phyloP scores from a whole-genome alignment of 768 basidiomycete species.

The Punctularia strigosozonata region DNA sequence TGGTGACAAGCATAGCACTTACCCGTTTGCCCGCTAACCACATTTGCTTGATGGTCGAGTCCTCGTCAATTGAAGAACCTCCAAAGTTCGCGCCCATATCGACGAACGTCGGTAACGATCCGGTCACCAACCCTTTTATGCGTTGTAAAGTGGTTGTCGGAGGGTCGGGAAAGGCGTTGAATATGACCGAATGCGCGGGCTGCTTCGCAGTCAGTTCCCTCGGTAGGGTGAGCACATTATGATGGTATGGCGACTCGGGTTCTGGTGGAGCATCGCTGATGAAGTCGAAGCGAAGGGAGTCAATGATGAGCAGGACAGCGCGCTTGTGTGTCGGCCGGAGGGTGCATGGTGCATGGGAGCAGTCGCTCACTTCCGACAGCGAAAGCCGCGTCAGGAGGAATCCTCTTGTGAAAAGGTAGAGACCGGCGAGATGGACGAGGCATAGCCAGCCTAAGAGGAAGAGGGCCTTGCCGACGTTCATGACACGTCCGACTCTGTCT shows the following conservation, averaged over 20 bases:
- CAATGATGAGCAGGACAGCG: conserved; percentile 80
- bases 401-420: conserved; percentile 85
- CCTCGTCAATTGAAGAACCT: conserved; percentile 75
- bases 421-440: conserved; percentile 60
- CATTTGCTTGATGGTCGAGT: conserved; percentile 76
- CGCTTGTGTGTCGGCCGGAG: conserved; percentile 60
- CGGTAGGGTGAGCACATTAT: conserved; percentile 75
- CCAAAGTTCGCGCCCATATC: conserved; percentile 93
- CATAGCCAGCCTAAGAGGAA: conserved; percentile 44
- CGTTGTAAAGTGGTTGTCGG: conserved; percentile 93
- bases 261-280: conserved; percentile 57
- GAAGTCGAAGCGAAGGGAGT: conserved; percentile 91
- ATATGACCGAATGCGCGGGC: conserved; percentile 73
- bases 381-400: conserved; percentile 80
- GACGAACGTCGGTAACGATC: conserved; percentile 90
- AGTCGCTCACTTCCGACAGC: conserved; percentile 42
- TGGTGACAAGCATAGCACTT: conserved; percentile 9
- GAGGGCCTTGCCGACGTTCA: conserved; percentile 15
- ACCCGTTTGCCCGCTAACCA: conserved; percentile 48
- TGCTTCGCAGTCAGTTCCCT: conserved; percentile 47
- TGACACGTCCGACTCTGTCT: conserved; percentile 5
- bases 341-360: conserved; percentile 27
- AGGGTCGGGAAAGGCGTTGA: conserved; percentile 86
- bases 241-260: conserved; percentile 59
- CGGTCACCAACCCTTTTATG: conserved; percentile 90